phyloP scores from a whole-genome alignment of 2,329 filamentous ascomycete genomes.

The Aureobasidium subglaciale region DNA sequence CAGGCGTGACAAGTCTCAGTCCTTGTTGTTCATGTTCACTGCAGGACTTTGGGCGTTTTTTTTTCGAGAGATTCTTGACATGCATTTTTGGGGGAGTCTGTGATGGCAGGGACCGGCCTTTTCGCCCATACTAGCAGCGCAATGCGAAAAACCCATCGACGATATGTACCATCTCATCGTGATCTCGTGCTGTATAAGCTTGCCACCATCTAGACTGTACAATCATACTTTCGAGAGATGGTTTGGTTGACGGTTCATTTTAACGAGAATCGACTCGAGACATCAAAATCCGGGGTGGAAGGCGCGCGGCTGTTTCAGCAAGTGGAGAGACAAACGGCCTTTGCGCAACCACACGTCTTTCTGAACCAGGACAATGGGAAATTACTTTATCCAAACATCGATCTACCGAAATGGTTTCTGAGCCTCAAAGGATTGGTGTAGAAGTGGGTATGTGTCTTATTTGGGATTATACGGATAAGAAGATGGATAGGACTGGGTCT shows the following conservation, averaged over 20 bases:
- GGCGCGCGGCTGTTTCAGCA: conserved; percentile 3
- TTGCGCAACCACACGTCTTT: neutral
- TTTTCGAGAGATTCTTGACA: neutral
- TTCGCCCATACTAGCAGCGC: too few relatives aligned
- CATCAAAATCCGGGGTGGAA: neutral
- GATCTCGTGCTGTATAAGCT: too few relatives aligned
- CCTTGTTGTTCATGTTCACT: neutral
- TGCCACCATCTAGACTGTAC: too few relatives aligned
- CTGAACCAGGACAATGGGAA: neutral
- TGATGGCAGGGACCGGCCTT: too few relatives aligned
- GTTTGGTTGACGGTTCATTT: neutral
- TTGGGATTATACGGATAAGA: too few relatives aligned
- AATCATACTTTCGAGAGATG: too few relatives aligned
- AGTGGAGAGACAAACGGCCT: neutral
- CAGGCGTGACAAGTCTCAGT: neutral
- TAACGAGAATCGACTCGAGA: neutral
- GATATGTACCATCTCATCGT: too few relatives aligned
- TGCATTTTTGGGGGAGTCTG: conserved; percentile 5
- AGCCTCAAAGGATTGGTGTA: too few relatives aligned
- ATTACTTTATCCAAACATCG: neutral
- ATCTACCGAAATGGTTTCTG: too few relatives aligned
- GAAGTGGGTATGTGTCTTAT: too few relatives aligned
- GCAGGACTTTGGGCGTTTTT: neutral
- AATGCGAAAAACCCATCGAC: too few relatives aligned
- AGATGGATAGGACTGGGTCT: too few relatives aligned